Conservation (phyloP, 371 early-diverging fungal species). For the Furculomyces boomerangus region DNA sequence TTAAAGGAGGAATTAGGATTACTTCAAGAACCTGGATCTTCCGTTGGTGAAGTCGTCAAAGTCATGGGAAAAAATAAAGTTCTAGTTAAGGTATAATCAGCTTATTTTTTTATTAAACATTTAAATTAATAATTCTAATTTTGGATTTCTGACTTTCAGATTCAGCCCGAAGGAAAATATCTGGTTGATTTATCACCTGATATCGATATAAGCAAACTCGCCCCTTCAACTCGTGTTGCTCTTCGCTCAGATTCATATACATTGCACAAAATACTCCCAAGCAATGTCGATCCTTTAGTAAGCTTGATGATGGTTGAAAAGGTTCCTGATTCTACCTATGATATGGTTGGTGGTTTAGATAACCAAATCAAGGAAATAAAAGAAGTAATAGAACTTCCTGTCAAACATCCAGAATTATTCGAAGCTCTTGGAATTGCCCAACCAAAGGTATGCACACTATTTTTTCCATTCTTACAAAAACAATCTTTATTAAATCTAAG, state of each 20-base stretch:
- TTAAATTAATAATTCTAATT: not conserved
- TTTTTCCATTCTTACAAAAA: too few relatives aligned
- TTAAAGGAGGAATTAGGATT: conserved; percentile 95
- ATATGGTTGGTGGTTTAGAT: conserved; percentile 99
- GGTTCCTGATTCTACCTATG: conserved; percentile 98
- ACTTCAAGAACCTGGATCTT: conserved; percentile 94
- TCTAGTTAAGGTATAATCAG: conserved; percentile 61
- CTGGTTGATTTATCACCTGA: conserved; percentile 84
- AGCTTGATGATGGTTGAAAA: conserved; percentile 99
- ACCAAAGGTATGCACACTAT: too few relatives aligned
- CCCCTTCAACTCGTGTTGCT: conserved; percentile 93
- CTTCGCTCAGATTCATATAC: conserved; percentile 80
- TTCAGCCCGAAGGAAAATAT: conserved; percentile 98
- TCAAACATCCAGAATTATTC: conserved; percentile 98
- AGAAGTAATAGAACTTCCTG: conserved; percentile 98
- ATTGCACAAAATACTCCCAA: conserved; percentile 86
- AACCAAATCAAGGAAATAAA: conserved; percentile 99
- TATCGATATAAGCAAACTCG: conserved; percentile 84
- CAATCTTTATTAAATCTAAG: too few relatives aligned
- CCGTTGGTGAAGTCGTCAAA: conserved; percentile 98
- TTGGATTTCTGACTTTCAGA: too few relatives aligned
- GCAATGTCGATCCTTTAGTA: conserved; percentile 89
- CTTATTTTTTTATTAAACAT: not conserved
- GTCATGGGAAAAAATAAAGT: conserved; percentile 99
- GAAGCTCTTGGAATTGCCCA: conserved; percentile 98